Evolutionary conservation across 1,284 basidiomycete species (phyloP).

Genomic region (Phellopilus nigrolimitatus): DNA sequence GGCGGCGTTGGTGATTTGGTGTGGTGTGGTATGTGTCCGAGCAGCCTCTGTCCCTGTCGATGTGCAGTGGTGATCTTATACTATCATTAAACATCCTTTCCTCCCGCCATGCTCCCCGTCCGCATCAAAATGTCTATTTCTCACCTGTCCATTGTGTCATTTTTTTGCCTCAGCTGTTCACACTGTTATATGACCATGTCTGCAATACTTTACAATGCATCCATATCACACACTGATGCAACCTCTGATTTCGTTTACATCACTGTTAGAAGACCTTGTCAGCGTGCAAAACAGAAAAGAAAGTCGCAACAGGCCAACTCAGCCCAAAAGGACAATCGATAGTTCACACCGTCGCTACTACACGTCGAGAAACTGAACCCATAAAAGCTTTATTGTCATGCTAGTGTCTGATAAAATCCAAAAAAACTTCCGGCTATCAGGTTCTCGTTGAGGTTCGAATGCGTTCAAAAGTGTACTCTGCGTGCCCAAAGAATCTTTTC

Average conservation of each 20-base stretch:
- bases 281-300: no score
- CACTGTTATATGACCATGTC: background rate
- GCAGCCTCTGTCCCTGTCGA: background rate
- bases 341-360: no score
- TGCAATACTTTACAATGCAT: conserved; percentile 3
- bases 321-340: no score
- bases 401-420: no score
- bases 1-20: background rate
- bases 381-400: no score
- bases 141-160: background rate
- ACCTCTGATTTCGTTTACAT: background rate
- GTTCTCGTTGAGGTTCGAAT: background rate
- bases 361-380: no score
- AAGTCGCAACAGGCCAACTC: no score
- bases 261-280: no score
- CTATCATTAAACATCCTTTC: background rate
- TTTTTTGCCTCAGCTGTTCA: background rate
- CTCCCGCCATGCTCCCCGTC: background rate
- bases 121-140: background rate
- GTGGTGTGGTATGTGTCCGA: background rate
- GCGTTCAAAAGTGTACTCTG: background rate
- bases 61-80: background rate
- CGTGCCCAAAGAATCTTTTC: background rate
- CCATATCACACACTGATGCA: background rate
- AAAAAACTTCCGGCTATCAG: background rate